Evolutionary conservation across 2,329 filamentous ascomycete genomes (phyloP).

Genomic region (Fusarium dimerum): DNA sequence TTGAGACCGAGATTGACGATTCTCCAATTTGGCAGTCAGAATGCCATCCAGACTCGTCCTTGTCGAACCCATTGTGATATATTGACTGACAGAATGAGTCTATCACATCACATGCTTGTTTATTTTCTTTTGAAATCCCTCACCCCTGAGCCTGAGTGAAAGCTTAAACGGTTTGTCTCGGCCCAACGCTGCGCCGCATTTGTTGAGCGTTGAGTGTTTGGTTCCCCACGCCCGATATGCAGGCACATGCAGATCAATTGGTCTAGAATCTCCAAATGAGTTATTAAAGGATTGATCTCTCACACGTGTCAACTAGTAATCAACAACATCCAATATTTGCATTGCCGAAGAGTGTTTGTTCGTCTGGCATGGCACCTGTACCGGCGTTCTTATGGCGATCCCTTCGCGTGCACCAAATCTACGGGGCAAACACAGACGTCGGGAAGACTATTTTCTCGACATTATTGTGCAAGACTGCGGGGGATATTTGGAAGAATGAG

Average conservation of each 20-base stretch:
- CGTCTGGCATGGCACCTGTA: conserved; percentile 44
- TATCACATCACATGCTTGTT: background rate
- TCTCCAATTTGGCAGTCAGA: conserved; percentile 29
- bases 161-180: background rate
- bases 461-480: conserved; percentile 65
- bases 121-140: no score
- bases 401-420: conserved; percentile 72
- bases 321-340: background rate
- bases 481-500: conserved; percentile 45
- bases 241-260: background rate
- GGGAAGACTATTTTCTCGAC: conserved; percentile 83
- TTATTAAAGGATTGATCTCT: conserved; percentile 9
- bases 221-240: background rate
- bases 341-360: background rate
- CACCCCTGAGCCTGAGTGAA: no score
- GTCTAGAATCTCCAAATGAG: background rate
- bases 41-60: conserved; percentile 28
- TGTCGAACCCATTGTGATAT: conserved; percentile 14
- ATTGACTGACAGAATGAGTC: background rate
- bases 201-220: background rate
- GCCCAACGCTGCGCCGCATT: background rate
- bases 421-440: conserved; percentile 81
- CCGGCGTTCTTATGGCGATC: conserved; percentile 67
- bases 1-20: conserved; percentile 35
- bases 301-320: background rate